These are phyloP conservation scores for Verticillium albo-atrum DNA, from an alignment of 2,329 filamentous ascomycete species.

Conservation along the genomic window DNA sequence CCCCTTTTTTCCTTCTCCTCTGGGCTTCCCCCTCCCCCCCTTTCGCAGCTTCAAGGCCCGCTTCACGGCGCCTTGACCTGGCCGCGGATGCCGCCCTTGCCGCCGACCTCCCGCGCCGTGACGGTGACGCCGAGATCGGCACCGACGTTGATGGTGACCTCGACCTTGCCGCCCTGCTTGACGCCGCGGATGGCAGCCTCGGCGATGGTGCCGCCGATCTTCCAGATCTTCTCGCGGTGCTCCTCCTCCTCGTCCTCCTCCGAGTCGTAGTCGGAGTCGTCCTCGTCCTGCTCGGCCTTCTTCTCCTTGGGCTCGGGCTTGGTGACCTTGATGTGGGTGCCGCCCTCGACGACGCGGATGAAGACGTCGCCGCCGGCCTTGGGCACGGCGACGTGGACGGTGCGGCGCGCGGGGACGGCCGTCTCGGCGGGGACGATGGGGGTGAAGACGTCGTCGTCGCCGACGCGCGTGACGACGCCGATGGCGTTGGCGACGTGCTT, in stretches of 20 bases:
- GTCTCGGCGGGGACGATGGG: conserved; percentile 83
- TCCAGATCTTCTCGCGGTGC: conserved; percentile 86
- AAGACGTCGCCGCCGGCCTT: conserved; percentile 83
- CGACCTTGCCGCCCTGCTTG: conserved; percentile 86
- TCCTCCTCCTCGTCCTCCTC: conserved; percentile 75
- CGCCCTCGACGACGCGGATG: conserved; percentile 82
- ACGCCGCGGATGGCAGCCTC: conserved; percentile 80
- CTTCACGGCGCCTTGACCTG: conserved; percentile 28
- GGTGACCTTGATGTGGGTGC: conserved; percentile 87
- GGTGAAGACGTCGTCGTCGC: conserved; percentile 64
- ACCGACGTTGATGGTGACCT: conserved; percentile 86
- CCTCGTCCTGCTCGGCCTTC: conserved; percentile 61
- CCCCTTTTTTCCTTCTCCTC: neutral
- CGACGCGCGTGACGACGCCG: conserved; percentile 68
- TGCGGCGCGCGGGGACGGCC: conserved; percentile 81
- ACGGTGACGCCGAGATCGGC: conserved; percentile 76
- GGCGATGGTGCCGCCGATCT: conserved; percentile 74
- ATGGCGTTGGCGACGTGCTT: conserved; percentile 87
- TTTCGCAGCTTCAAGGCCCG: neutral
- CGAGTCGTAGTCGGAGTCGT: conserved; percentile 60
- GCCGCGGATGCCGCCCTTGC: conserved; percentile 77
- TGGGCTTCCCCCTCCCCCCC: neutral
- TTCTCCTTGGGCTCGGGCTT: conserved; percentile 78
- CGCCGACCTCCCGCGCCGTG: conserved; percentile 80
- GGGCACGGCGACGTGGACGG: conserved; percentile 71